These are phyloP conservation scores for Trapa incisa DNA, from an alignment of 345 rosid genomes.

Conservation along the genomic window DNA sequence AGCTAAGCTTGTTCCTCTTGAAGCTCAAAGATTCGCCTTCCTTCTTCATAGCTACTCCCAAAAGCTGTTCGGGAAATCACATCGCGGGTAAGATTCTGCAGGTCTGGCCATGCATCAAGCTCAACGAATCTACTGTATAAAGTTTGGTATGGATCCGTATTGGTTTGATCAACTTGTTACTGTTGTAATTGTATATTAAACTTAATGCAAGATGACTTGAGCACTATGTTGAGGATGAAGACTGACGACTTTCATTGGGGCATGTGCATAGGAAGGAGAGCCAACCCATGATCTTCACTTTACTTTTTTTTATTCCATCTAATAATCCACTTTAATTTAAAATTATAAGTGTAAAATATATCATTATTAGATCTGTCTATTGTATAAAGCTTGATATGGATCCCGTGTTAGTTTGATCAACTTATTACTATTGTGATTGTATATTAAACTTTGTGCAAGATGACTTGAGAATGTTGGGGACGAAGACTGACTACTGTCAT, in stretches of 20 bases:
- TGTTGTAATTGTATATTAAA: background rate
- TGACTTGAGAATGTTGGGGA: conserved; percentile 30
- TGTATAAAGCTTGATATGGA: too few species aligned
- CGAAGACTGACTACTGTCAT: conserved; percentile 17
- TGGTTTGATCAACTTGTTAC: background rate
- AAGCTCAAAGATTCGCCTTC: conserved; percentile 27
- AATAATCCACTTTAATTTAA: too few species aligned
- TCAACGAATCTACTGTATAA: background rate
- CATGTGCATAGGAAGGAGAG: conserved; percentile 21
- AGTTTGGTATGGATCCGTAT: too few species aligned
- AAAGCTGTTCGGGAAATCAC: conserved; percentile 37
- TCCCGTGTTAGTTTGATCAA: background rate
- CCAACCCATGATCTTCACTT: too few species aligned
- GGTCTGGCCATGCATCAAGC: conserved; percentile 28
- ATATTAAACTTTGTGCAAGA: conserved; percentile 11
- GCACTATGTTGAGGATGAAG: conserved; percentile 39
- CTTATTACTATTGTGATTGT: background rate
- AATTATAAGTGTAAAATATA: too few species aligned
- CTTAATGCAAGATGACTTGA: conserved; percentile 20
- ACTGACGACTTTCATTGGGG: conserved; percentile 23
- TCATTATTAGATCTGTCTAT: too few species aligned
- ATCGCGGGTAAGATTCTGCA: conserved; percentile 29
- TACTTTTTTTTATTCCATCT: too few species aligned
- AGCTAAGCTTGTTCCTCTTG: conserved; percentile 14
- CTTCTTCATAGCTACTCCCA: conserved; percentile 38